Evolutionary conservation across 1,139 yeast species (phyloP).

Genomic region (Kodamaea fungicola): DNA sequence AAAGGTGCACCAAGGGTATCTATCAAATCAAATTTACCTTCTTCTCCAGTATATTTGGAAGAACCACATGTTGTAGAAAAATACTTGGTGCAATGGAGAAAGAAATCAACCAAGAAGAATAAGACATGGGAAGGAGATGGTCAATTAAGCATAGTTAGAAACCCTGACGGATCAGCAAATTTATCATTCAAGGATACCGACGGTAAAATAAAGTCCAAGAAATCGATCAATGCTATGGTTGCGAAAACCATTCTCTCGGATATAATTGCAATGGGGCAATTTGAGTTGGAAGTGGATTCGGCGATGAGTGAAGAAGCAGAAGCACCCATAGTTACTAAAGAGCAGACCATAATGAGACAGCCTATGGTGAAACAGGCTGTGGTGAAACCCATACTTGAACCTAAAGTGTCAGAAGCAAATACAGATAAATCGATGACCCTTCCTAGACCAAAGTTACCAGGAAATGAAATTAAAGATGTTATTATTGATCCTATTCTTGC

Average conservation of each 20-base stretch:
- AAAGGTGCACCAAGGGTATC: no score
- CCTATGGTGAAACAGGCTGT: no score
- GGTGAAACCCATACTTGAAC: not conserved
- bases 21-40: not conserved
- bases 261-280: slow-evolving; percentile 22
- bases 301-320: slow-evolving; percentile 10
- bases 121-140: slow-evolving; percentile 98
- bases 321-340: not conserved
- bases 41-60: not conserved
- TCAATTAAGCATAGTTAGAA: slow-evolving; percentile 22
- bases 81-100: slow-evolving; percentile 62
- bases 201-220: slow-evolving; percentile 11
- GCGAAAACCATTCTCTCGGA: slow-evolving; percentile 7
- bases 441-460: slow-evolving; percentile 1
- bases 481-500: slow-evolving; percentile 67
- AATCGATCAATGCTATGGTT: slow-evolving; percentile 2
- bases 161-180: slow-evolving; percentile 3
- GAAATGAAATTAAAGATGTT: slow-evolving; percentile 43
- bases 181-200: slow-evolving; percentile 11
- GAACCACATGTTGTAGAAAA: slow-evolving; percentile 3
- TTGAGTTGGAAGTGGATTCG: slow-evolving; percentile 26
- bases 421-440: not conserved
- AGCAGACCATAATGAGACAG: no score
- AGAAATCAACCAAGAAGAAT: slow-evolving; percentile 69
- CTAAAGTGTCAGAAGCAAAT: not conserved